Evolutionary conservation across 2,329 filamentous ascomycete genomes (phyloP).

Genomic region (Truncatella angustata): DNA sequence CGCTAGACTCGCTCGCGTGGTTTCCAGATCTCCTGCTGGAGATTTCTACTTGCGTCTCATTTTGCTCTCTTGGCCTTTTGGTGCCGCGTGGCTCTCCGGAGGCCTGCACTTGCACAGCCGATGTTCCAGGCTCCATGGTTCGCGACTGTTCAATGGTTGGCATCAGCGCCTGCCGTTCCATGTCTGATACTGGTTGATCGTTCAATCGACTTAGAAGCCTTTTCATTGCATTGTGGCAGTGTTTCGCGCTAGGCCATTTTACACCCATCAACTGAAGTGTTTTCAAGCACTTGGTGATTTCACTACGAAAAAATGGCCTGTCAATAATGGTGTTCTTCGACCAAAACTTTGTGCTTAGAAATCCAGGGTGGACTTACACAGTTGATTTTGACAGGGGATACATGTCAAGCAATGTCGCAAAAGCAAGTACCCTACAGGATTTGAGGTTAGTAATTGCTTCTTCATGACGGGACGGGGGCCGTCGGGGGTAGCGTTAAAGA

Average conservation of each 20-base stretch:
- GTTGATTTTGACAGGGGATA: slow-evolving; percentile 11
- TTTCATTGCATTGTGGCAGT: slow-evolving; percentile 8
- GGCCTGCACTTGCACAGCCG: neutral
- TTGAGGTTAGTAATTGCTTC: too few species aligned
- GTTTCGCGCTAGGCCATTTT: slow-evolving; percentile 9
- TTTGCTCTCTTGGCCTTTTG: neutral
- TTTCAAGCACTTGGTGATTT: slow-evolving; percentile 2
- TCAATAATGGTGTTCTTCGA: too few species aligned
- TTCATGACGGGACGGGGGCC: too few species aligned
- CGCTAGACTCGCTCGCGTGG: too few species aligned
- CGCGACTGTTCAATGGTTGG: too few species aligned
- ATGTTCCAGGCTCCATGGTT: too few species aligned
- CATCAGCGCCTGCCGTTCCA: too few species aligned
- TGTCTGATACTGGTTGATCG: neutral
- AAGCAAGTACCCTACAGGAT: slow-evolving; percentile 9
- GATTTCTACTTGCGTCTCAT: neutral
- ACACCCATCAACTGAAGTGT: slow-evolving; percentile 5
- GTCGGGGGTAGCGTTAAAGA: too few species aligned
- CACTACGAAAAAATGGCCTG: too few species aligned
- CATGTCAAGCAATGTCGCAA: slow-evolving; percentile 8
- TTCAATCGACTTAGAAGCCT: slow-evolving; percentile 1
- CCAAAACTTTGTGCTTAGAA: neutral
- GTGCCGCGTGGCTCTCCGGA: neutral
- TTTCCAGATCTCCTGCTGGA: too few species aligned
- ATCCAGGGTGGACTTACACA: neutral